Evolutionary conservation across 768 basidiomycete species (phyloP).

Genomic region (Kwoniella dejecticola): DNA sequence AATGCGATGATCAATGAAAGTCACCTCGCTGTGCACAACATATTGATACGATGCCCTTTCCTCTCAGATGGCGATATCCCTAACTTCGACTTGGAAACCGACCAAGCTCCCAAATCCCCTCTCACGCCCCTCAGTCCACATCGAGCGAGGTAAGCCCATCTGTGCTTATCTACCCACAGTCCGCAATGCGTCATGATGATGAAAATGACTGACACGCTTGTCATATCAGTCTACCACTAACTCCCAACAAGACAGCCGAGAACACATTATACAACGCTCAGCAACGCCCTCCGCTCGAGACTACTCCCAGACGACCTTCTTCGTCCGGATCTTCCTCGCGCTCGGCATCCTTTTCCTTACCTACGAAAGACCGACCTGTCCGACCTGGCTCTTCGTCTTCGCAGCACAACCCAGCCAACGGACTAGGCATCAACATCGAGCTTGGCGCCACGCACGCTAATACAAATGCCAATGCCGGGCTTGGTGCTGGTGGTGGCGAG

Average conservation of each 20-base stretch:
- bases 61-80: constrained; percentile 70
- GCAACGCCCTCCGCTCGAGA: constrained; percentile 1
- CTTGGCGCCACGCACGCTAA: constrained; percentile 43
- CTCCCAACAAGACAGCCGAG: constrained; percentile 15
- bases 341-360: constrained; percentile 49
- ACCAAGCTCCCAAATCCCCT: constrained; percentile 61
- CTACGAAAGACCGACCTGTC: constrained; percentile 53
- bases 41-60: background rate
- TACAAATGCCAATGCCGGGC: constrained; percentile 52
- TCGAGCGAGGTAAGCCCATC: constrained; percentile 58
- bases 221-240: constrained; percentile 18
- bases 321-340: constrained; percentile 41
- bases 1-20: too few species aligned
- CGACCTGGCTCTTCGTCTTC: constrained; percentile 34
- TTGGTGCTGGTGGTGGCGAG: too few species aligned
- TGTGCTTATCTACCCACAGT: background rate
- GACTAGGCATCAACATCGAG: constrained; percentile 19
- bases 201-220: background rate
- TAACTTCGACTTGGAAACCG: constrained; percentile 64
- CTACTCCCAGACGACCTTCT: constrained; percentile 26
- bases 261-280: constrained; percentile 23
- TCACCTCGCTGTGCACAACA: too few species aligned
- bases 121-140: constrained; percentile 47
- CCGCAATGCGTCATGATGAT: background rate
- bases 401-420: constrained; percentile 19